These are phyloP conservation scores for Termitomyces sp. DNA, from an alignment of 768 basidiomycete genomes.

Conservation along the genomic window DNA sequence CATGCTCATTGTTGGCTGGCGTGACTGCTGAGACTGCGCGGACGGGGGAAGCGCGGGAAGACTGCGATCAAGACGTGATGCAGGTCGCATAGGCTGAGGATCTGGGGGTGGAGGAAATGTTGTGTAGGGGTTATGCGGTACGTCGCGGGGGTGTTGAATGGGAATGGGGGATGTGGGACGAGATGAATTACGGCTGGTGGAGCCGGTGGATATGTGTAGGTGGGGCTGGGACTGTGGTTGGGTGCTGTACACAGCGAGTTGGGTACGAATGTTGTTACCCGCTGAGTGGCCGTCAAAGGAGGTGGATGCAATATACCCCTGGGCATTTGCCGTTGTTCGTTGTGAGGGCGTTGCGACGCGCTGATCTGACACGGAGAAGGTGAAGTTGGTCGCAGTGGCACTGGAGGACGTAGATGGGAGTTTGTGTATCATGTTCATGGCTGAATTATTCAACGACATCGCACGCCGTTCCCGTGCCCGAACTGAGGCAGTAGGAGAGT, in stretches of 20 bases:
- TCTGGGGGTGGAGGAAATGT: conserved; percentile 10
- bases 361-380: conserved; percentile 33
- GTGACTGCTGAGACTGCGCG: too few species aligned
- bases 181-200: conserved; percentile 17
- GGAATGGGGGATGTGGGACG: conserved; percentile 13
- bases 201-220: conserved; percentile 31
- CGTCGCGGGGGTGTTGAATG: conserved; percentile 4
- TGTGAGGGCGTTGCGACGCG: conserved; percentile 32
- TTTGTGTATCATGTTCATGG: conserved; percentile 18
- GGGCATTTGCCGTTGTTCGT: conserved; percentile 30
- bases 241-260: conserved; percentile 32
- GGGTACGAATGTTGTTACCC: conserved; percentile 42
- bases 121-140: conserved; percentile 12
- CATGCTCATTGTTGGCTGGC: conserved; percentile 74
- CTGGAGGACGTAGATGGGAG: conserved; percentile 23
- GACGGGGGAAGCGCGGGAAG: conserved; percentile 17
- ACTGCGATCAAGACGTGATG: conserved; percentile 16
- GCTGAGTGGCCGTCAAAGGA: conserved; percentile 27
- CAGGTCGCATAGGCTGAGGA: conserved; percentile 6
- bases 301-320: conserved; percentile 37
- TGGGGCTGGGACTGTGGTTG: conserved; percentile 4
- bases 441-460: conserved; percentile 51
- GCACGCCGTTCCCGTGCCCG: conserved; percentile 58
- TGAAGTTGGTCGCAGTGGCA: conserved; percentile 27
- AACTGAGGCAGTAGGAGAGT: conserved; percentile 42